Conservation (phyloP, 2,329 filamentous ascomycete species). For the Diaporthe sp. region DNA sequence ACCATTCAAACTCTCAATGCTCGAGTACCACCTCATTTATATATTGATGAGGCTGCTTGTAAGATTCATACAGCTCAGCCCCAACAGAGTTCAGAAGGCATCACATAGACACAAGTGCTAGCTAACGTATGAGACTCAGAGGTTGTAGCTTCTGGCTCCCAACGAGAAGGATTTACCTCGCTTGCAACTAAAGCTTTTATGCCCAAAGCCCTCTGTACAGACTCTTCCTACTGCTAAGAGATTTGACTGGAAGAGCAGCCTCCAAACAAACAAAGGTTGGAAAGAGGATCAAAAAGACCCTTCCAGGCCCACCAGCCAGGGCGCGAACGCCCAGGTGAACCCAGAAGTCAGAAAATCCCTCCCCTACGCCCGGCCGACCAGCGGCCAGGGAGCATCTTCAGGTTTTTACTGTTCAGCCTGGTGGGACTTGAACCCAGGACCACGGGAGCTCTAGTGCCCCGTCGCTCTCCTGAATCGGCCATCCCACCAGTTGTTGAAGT, state of each 20-base stretch:
- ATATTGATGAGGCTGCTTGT: too few species aligned
- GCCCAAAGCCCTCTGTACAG: too few species aligned
- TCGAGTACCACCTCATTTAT: too few species aligned
- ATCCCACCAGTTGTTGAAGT: background rate
- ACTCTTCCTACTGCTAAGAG: too few species aligned
- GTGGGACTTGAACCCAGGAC: slow-evolving; percentile 4
- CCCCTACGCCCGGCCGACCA: background rate
- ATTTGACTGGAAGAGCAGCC: background rate
- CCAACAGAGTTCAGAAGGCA: too few species aligned
- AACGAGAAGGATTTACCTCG: too few species aligned
- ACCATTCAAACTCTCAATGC: too few species aligned
- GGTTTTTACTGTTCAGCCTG: background rate
- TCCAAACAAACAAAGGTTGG: background rate
- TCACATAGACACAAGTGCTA: too few species aligned
- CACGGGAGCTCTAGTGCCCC: background rate
- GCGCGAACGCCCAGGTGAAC: slow-evolving; percentile 2
- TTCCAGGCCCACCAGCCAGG: background rate
- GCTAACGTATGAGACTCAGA: too few species aligned
- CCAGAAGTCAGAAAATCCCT: slow-evolving; percentile 1
- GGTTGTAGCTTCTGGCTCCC: too few species aligned
- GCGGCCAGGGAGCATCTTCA: background rate
- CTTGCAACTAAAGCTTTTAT: too few species aligned
- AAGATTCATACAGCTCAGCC: too few species aligned
- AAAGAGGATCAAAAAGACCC: background rate
- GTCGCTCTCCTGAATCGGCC: background rate